Conservation (phyloP, 192 early-diverging fungal genomes). For the Piromyces finnis region DNA sequence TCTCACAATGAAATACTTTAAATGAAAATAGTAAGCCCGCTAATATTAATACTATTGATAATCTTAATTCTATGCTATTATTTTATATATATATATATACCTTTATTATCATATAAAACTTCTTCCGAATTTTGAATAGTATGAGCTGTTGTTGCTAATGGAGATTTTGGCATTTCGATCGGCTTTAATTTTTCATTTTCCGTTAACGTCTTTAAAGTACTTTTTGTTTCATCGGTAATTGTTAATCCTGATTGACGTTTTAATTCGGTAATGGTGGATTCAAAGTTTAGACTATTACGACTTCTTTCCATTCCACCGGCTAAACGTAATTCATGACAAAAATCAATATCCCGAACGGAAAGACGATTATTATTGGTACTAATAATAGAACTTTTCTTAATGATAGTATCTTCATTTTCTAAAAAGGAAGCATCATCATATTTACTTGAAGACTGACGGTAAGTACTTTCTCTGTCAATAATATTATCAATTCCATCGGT, state of each 20-base stretch:
- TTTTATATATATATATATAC: no score
- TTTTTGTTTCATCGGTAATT: no score
- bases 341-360: neutral
- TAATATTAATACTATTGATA: no score
- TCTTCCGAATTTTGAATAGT: neutral
- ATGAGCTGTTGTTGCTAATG: no score
- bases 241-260: neutral
- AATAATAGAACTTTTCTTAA: neutral
- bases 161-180: no score
- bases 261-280: neutral
- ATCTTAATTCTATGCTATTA: no score
- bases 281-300: neutral
- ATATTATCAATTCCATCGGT: neutral
- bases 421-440: neutral
- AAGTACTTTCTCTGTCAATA: neutral
- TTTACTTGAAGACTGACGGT: neutral
- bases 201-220: no score
- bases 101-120: no score
- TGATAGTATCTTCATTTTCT: neutral
- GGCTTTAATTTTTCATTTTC: no score
- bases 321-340: neutral
- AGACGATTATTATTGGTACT: neutral
- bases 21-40: no score
- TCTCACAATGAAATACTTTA: no score
- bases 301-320: neutral